Conservation (phyloP, 805 yeast genomes). For the Myxozyma sirexii region DNA sequence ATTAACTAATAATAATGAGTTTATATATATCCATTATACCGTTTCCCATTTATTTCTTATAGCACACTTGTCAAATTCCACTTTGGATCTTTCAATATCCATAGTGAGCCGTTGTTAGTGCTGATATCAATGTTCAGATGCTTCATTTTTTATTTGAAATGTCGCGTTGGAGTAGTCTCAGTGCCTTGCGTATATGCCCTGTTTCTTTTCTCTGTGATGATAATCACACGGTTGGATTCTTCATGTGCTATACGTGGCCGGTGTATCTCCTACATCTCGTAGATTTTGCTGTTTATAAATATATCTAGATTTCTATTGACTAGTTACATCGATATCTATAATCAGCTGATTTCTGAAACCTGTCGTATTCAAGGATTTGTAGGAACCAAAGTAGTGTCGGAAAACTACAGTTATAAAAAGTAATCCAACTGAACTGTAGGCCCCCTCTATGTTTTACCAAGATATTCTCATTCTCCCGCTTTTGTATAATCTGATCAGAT, state of each 20-base stretch:
- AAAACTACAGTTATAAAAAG: neutral
- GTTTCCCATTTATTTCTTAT: too few relatives aligned
- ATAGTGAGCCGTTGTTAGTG: slow-evolving; percentile 34
- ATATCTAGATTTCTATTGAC: neutral
- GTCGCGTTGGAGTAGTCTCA: slow-evolving; percentile 23
- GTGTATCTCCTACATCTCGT: slow-evolving; percentile 27
- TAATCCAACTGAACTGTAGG: slow-evolving; percentile 26
- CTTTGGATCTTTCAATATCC: slow-evolving; percentile 15
- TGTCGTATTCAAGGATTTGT: slow-evolving; percentile 1
- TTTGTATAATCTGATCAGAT: slow-evolving; percentile 30
- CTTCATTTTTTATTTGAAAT: neutral
- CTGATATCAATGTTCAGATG: slow-evolving; percentile 20
- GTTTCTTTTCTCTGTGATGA: neutral
- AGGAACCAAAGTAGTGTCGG: slow-evolving; percentile 19
- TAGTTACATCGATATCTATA: neutral
- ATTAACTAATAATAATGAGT: too few relatives aligned
- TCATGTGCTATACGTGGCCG: slow-evolving; percentile 17
- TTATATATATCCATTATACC: too few relatives aligned
- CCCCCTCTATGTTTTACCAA: neutral
- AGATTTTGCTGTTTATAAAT: neutral
- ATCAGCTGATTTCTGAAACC: too few relatives aligned
- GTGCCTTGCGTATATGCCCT: slow-evolving; percentile 15
- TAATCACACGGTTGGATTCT: too few relatives aligned
- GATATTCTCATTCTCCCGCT: slow-evolving; percentile 21
- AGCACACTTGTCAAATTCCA: slow-evolving; percentile 36